phyloP scores from a whole-genome alignment of 169 alveolate genomes.

The Babesia microti region DNA sequence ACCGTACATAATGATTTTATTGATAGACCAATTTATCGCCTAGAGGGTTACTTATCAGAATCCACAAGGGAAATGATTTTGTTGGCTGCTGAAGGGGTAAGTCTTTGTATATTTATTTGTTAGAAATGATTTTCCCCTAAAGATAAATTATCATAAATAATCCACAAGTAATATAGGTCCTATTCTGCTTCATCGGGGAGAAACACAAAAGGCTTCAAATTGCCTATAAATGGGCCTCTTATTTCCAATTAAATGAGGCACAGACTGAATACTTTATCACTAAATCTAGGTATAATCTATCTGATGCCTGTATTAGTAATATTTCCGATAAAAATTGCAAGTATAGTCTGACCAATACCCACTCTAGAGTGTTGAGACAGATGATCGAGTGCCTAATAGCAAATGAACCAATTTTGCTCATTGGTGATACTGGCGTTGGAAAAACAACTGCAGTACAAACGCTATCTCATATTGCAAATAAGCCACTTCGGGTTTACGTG shows the following conservation, averaged over 20 bases:
- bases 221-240: not conserved
- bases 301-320: conserved; percentile 5
- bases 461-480: conserved; percentile 72
- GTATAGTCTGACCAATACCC: conserved; percentile 46
- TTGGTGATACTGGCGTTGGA: conserved; percentile 99
- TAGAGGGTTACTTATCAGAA: too few relatives aligned
- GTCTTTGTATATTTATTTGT: too few relatives aligned
- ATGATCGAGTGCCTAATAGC: conserved; percentile 60
- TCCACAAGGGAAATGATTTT: too few relatives aligned
- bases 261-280: conserved; percentile 1
- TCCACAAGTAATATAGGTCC: too few relatives aligned
- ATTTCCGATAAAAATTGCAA: conserved; percentile 5
- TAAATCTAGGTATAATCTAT: conserved; percentile 2
- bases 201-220: not conserved
- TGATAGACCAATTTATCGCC: too few relatives aligned
- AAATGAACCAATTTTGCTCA: conserved; percentile 88
- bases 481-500: conserved; percentile 81
- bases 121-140: too few relatives aligned
- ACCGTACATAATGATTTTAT: too few relatives aligned
- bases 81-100: too few relatives aligned
- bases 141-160: too few relatives aligned
- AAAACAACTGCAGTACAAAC: conserved; percentile 89
- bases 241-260: conserved; percentile 4
- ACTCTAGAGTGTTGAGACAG: conserved; percentile 68
- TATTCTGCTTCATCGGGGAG: too few relatives aligned